Conservation (phyloP, 1,284 basidiomycete species). For the Sporisorium iseilematis-ciliati region DNA sequence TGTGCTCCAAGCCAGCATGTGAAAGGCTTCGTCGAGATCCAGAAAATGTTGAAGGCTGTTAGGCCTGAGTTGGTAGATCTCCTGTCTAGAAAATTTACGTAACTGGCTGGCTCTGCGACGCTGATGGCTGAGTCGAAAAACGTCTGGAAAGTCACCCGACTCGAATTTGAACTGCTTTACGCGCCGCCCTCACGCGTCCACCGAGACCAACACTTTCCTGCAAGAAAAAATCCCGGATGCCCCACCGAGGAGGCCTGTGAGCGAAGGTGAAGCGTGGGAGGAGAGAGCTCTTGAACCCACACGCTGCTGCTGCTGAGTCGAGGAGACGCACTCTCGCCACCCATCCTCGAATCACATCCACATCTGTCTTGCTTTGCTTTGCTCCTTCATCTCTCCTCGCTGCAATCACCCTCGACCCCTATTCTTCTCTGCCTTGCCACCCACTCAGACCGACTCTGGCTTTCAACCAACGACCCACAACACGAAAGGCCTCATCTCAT, state of each 20-base stretch:
- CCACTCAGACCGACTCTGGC: background rate
- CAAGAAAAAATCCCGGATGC: conserved; percentile 15
- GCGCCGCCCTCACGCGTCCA: conserved; percentile 20
- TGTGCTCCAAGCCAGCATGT: background rate
- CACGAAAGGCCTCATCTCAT: background rate
- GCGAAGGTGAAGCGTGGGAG: conserved; percentile 6
- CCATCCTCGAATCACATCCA: background rate
- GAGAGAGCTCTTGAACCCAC: too few species aligned
- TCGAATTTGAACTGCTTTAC: conserved; percentile 9
- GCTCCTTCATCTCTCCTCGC: background rate
- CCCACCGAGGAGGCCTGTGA: conserved; percentile 12
- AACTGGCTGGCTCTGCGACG: background rate
- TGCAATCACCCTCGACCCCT: background rate
- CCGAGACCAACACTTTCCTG: conserved; percentile 30
- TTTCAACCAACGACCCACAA: background rate
- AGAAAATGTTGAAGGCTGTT: background rate
- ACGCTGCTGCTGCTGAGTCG: conserved; percentile 13
- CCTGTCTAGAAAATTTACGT: background rate
- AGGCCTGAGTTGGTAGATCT: background rate
- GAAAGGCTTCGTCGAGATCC: background rate
- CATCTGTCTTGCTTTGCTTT: background rate
- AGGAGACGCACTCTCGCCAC: background rate
- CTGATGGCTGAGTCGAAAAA: conserved; percentile 20
- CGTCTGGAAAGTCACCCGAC: conserved; percentile 16
- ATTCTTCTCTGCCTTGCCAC: background rate